Evolutionary conservation across 768 basidiomycete species (phyloP), one percentile per base, ranked within the genome.

Genomic region (Pleurotus ostreatus): DNA sequence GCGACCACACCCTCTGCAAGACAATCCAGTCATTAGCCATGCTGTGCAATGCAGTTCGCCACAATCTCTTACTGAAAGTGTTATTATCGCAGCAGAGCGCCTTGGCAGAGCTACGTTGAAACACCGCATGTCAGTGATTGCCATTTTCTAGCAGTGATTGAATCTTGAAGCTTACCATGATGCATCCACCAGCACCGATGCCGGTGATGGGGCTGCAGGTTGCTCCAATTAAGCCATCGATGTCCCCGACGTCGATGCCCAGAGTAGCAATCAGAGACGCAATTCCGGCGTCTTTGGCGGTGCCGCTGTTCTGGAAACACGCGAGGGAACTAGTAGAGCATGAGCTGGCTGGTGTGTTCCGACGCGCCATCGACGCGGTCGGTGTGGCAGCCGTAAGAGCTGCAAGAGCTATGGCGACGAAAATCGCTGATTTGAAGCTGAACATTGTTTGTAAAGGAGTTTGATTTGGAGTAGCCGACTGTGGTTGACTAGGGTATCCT

Each of bases 21-120:
- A 23, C 7, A 7, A 16, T 23, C 4, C 23, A 23, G 23, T 23
- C 23, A 23, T 37, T 56, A 34, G 11, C 13, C 8, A 16, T 11
- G 12, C n/a, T 13, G 8, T 39, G 23, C 44, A 41, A 41, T 11
- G 16, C 16, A 40, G 39, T 40, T n/a, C 12, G 5, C 12, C 58
- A 62, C 46, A 48, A 20, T 44, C 13, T 44, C 15, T 16, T 44
- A 44, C 41, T 2, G 41, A n/a, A 68, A 41, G 59, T 30, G 47
- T 65, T 61, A 57, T 68, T 60, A n/a, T 57, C 22, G 63, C 67
- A 68, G 59, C 67, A 66, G 54, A 68, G 62, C n/a, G 66, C 63
- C 46, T 62, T 57, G 12, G 52, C 55, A 37, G 55, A 56, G 61
- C 67, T 64, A 34, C 30, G 30, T 34, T 11, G 30, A 34, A 34